Conservation (phyloP, 2,329 filamentous ascomycete species). For the Onygenales sp. region DNA sequence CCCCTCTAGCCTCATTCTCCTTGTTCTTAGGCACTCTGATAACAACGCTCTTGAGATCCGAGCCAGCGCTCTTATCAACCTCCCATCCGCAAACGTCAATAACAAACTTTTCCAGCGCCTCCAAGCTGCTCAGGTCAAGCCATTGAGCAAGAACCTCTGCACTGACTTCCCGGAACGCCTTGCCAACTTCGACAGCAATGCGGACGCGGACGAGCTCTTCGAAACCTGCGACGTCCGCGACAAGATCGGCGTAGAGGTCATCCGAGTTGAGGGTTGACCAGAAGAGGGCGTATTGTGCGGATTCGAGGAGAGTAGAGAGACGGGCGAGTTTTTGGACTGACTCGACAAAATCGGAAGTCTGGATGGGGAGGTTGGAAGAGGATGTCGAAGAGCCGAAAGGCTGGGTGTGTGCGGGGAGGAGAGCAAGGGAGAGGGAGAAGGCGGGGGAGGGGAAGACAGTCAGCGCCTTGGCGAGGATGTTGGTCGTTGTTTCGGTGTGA, state of each 20-base stretch:
- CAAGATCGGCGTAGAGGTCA: constrained; percentile 90
- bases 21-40: constrained; percentile 83
- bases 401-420: constrained; percentile 77
- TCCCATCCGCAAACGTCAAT: constrained; percentile 80
- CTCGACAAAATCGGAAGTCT: constrained; percentile 57
- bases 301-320: constrained; percentile 80
- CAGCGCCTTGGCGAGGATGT: constrained; percentile 95
- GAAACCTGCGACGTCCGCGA: constrained; percentile 88
- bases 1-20: constrained; percentile 95
- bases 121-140: constrained; percentile 59
- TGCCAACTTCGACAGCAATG: constrained; percentile 79
- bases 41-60: constrained; percentile 20
- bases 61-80: constrained; percentile 50
- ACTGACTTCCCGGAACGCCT: constrained; percentile 66
- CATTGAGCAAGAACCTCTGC: constrained; percentile 61
- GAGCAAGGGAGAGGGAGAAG: constrained; percentile 87
- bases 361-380: constrained; percentile 30
- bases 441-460: constrained; percentile 95
- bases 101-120: constrained; percentile 66
- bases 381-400: constrained; percentile 45
- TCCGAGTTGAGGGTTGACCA: constrained; percentile 89
- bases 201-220: constrained; percentile 86
- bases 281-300: constrained; percentile 83
- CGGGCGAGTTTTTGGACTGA: constrained; percentile 78
- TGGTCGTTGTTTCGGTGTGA: constrained; percentile 95